Evolutionary conservation across 139 green algal genomes (phyloP).

Genomic region (Chlamydomonas sphaeroides): DNA sequence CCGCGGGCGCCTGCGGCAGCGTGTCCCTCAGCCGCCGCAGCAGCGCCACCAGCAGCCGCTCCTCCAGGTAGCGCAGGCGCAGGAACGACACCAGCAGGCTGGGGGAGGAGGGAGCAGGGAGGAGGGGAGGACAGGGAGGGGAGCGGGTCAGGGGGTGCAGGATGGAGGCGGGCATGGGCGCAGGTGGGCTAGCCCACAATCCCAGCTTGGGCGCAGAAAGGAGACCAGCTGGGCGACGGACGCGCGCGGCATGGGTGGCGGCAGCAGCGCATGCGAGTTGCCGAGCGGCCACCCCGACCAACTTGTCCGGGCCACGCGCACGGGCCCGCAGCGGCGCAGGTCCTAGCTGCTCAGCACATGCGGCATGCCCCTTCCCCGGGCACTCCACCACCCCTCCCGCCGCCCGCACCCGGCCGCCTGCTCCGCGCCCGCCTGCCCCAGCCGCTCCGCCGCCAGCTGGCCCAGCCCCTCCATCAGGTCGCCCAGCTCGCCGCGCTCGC

Average conservation of each 20-base stretch:
- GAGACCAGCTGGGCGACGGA: too few relatives aligned
- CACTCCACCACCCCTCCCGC: too few relatives aligned
- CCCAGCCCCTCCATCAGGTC: constrained; percentile 33
- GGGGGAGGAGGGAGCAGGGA: not conserved
- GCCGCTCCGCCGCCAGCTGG: not conserved
- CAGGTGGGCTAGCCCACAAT: not conserved
- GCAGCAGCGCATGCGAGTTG: too few relatives aligned
- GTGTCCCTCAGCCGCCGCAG: constrained; percentile 11
- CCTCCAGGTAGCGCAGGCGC: constrained; percentile 31
- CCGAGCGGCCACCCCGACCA: too few relatives aligned
- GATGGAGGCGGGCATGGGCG: too few relatives aligned
- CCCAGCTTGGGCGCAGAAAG: not conserved
- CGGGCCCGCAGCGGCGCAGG: too few relatives aligned
- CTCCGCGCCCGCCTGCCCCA: not conserved
- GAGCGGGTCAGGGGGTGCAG: not conserved
- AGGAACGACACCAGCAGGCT: constrained; percentile 19
- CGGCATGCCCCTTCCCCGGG: too few relatives aligned
- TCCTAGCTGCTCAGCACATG: too few relatives aligned
- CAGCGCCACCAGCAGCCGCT: constrained; percentile 39
- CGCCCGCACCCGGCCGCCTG: constrained; percentile 16
- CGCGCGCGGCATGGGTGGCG: too few relatives aligned
- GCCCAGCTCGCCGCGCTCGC: constrained; percentile 22
- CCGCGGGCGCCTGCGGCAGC: not conserved
- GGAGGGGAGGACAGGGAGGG: not conserved
- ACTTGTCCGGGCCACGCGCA: too few relatives aligned